Conservation (phyloP, 1,139 yeast genomes). For the Taphrina deformans region DNA sequence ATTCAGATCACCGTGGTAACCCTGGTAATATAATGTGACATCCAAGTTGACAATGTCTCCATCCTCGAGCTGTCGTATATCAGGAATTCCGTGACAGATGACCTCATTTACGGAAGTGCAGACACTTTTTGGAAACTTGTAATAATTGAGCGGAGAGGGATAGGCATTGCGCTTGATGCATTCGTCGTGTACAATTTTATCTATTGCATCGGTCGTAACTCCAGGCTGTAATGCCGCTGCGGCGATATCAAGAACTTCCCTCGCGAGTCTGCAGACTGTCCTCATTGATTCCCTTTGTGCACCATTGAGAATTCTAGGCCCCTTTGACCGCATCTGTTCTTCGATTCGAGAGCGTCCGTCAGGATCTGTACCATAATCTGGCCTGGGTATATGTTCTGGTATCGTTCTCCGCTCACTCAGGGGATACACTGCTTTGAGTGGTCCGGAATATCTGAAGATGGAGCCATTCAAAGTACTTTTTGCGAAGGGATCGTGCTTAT, state of each 20-base stretch:
- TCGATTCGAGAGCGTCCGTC: constrained; percentile 80
- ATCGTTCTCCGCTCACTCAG: constrained; percentile 67
- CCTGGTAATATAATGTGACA: constrained; percentile 78
- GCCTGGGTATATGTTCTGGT: constrained; percentile 68
- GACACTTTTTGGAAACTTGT: constrained; percentile 86
- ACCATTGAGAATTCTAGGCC: constrained; percentile 60
- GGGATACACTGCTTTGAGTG: constrained; percentile 77
- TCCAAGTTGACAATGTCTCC: constrained; percentile 95
- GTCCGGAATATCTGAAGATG: constrained; percentile 65
- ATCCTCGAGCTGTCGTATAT: constrained; percentile 76
- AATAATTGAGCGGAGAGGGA: constrained; percentile 94
- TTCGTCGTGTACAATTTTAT: constrained; percentile 80
- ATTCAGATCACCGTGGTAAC: constrained; percentile 91
- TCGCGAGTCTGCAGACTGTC: constrained; percentile 69
- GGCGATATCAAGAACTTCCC: constrained; percentile 84
- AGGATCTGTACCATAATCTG: constrained; percentile 69
- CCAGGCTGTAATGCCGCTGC: constrained; percentile 85
- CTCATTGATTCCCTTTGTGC: constrained; percentile 74
- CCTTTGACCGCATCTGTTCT: constrained; percentile 64
- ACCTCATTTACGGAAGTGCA: constrained; percentile 92
- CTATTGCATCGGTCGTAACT: constrained; percentile 89
- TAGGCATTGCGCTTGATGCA: constrained; percentile 86
- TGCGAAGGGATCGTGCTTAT: constrained; percentile 71
- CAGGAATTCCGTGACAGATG: constrained; percentile 97
- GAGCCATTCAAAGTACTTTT: constrained; percentile 41